Evolutionary conservation across 768 basidiomycete species (phyloP).

Genomic region (Rhodotorula toruloides): DNA sequence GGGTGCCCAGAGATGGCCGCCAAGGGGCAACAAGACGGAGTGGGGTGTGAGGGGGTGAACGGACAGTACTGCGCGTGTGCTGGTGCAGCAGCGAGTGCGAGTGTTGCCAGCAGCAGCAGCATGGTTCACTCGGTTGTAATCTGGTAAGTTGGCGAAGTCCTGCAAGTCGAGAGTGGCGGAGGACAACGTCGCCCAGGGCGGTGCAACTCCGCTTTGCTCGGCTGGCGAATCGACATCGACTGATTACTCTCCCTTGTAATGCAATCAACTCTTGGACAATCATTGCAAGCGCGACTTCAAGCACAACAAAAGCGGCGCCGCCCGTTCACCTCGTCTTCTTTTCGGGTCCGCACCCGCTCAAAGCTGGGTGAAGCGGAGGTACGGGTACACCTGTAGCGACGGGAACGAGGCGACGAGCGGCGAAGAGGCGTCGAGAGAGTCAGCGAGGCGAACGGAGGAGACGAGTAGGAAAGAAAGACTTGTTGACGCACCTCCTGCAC

Average conservation of each 20-base stretch:
- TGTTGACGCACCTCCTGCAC: conserved; percentile 63
- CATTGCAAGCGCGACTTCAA: no score
- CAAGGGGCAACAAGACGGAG: neutral
- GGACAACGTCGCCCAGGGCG: no score
- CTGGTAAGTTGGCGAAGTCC: neutral
- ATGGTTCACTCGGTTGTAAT: neutral
- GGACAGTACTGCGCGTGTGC: conserved; percentile 9
- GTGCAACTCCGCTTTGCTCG: no score
- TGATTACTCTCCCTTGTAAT: no score
- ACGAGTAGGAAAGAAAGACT: conserved; percentile 2
- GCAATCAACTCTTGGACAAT: no score
- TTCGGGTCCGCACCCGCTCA: no score
- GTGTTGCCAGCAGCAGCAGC: neutral
- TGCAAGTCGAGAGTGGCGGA: no score
- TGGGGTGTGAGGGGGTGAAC: no score
- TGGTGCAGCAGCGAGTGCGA: conserved; percentile 9
- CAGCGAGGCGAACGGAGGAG: neutral
- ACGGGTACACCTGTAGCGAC: conserved; percentile 63
- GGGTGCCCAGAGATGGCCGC: neutral
- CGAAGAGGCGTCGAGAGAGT: neutral
- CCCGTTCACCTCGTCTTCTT: no score
- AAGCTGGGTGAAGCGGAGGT: conserved; percentile 59
- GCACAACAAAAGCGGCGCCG: no score
- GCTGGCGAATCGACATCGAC: no score
- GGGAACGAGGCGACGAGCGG: neutral